Evolutionary conservation across 345 rosid genomes (phyloP).

Genomic region (Gossypium anomalum): DNA sequence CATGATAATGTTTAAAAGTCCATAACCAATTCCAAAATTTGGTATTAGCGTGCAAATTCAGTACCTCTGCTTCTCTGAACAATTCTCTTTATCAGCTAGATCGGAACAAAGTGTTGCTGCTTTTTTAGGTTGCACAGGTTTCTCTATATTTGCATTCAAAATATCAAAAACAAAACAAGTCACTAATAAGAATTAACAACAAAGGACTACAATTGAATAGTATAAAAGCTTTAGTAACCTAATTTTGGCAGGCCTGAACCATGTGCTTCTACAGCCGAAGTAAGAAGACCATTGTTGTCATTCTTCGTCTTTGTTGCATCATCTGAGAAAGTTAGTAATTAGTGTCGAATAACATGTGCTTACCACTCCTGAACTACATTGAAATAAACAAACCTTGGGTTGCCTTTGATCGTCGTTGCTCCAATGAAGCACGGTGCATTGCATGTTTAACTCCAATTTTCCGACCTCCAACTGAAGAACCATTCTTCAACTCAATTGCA

Average conservation of each 20-base stretch:
- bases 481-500: conserved; percentile 72
- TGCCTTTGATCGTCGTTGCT: conserved; percentile 63
- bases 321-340: conserved; percentile 28
- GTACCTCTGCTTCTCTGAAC: conserved; percentile 90
- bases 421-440: conserved; percentile 63
- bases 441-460: conserved; percentile 82
- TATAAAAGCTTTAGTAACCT: conserved; percentile 18
- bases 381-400: conserved; percentile 40
- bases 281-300: conserved; percentile 23
- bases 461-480: conserved; percentile 67
- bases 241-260: conserved; percentile 24
- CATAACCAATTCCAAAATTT: background rate
- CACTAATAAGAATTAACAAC: conserved; percentile 14
- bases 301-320: conserved; percentile 27
- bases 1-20: background rate
- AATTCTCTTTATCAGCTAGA: conserved; percentile 59
- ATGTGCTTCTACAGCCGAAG: conserved; percentile 31
- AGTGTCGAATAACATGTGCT: background rate
- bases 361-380: conserved; percentile 6
- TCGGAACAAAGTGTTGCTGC: conserved; percentile 37
- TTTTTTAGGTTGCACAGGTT: conserved; percentile 45
- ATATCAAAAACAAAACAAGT: conserved; percentile 15
- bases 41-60: background rate
- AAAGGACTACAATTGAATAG: conserved; percentile 3
- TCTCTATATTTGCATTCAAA: conserved; percentile 32